Percentiles rank a stretch among this genome's conserved stretches.
These are phyloP conservation scores for Clarkia xantiana DNA, from an alignment of 345 rosid genomes.

Conservation along the genomic window DNA sequence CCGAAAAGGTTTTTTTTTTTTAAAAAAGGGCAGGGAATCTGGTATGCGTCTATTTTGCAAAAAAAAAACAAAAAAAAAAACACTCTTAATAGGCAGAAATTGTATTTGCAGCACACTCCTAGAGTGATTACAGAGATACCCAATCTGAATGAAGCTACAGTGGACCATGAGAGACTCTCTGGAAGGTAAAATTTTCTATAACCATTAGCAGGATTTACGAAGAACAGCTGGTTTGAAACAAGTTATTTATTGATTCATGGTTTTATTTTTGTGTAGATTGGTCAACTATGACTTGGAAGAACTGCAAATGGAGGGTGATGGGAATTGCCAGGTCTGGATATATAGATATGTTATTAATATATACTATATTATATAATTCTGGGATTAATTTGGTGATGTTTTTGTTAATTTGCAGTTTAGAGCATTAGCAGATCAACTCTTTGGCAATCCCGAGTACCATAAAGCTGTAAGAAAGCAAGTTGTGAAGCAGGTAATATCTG, in stretches of 20 bases:
- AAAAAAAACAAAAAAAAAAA: too few relatives aligned
- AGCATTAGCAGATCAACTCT: conserved; percentile 88
- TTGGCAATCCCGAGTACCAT: conserved; percentile 69
- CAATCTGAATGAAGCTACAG: conserved; percentile 66
- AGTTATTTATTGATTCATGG: conserved; percentile 5
- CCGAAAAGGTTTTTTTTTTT: too few relatives aligned
- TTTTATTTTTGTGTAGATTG: conserved; percentile 36
- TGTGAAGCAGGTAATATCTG: conserved; percentile 58
- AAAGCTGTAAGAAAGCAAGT: conserved; percentile 66
- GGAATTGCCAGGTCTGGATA: conserved; percentile 74
- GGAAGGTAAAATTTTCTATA: conserved; percentile 40
- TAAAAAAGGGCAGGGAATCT: too few relatives aligned
- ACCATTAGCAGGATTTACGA: background rate
- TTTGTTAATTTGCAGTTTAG: conserved; percentile 44
- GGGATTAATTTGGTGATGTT: background rate
- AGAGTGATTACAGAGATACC: conserved; percentile 71
- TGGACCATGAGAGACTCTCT: conserved; percentile 82
- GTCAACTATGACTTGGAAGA: conserved; percentile 71
- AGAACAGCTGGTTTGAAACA: background rate
- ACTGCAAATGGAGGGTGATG: conserved; percentile 86
- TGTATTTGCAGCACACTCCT: conserved; percentile 74
- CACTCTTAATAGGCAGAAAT: too few relatives aligned
- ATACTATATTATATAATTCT: background rate
- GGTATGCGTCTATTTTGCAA: too few relatives aligned
- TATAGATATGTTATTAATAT: background rate